Evolutionary conservation across 2,329 filamentous ascomycete species (phyloP).

Genomic region (Diaporthe nobilis): DNA sequence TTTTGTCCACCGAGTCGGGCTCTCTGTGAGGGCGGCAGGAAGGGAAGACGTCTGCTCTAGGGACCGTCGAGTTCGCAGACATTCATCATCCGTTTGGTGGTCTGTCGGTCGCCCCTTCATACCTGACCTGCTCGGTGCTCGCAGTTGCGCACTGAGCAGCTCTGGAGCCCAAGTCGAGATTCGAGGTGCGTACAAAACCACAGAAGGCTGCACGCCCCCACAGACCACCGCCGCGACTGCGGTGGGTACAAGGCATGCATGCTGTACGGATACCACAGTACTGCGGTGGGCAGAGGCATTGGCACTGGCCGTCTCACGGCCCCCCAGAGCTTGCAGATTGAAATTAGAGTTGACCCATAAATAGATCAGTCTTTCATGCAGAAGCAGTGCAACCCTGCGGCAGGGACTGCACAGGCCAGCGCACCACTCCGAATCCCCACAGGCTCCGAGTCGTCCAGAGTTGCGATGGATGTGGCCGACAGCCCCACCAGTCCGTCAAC

Average conservation of each 20-base stretch:
- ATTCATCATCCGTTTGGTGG: background rate
- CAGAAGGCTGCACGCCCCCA: slow-evolving; percentile 18
- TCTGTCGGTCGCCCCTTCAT: background rate
- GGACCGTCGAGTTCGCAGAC: background rate
- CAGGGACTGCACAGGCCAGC: slow-evolving; percentile 37
- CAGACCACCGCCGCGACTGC: background rate
- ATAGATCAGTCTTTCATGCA: slow-evolving; percentile 39
- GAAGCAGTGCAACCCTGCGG: slow-evolving; percentile 37
- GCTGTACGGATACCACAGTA: background rate
- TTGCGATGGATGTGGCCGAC: slow-evolving; percentile 1
- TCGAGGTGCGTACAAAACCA: background rate
- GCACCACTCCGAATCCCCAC: slow-evolving; percentile 29
- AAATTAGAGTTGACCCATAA: slow-evolving; percentile 42
- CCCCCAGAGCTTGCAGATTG: slow-evolving; percentile 39
- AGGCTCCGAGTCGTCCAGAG: slow-evolving; percentile 23
- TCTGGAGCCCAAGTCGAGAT: slow-evolving; percentile 17
- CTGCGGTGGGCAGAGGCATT: slow-evolving; percentile 26
- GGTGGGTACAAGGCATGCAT: background rate
- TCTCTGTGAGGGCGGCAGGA: background rate
- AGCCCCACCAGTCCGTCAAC: slow-evolving; percentile 25
- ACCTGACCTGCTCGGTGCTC: background rate
- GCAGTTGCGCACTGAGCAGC: background rate
- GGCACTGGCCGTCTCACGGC: slow-evolving; percentile 25
- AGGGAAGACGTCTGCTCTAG: background rate
- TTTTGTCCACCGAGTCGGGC: background rate